A percentile compares a stretch with the other conserved stretches of the same genome.
Conservation (phyloP, 2,329 filamentous ascomycete species). For the Arthrobotrys entomopaga region DNA sequence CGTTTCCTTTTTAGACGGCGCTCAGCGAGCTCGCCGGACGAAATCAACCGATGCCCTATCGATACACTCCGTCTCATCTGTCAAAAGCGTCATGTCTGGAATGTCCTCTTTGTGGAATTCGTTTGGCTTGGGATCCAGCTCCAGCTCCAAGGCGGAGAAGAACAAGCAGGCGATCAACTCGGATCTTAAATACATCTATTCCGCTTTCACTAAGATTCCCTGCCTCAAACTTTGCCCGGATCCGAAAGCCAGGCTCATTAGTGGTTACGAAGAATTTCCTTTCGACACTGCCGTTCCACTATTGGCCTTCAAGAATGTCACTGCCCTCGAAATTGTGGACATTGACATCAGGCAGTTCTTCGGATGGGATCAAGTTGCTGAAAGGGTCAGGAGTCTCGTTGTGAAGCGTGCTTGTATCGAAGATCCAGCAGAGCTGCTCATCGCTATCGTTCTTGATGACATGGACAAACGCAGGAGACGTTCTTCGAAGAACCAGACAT, state of each 20-base stretch:
- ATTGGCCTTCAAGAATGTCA: slow-evolving; percentile 97
- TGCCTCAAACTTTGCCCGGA: slow-evolving; percentile 91
- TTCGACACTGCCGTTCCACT: slow-evolving; percentile 97
- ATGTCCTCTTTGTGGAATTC: slow-evolving; percentile 94
- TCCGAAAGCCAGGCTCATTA: slow-evolving; percentile 86
- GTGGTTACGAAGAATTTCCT: slow-evolving; percentile 95
- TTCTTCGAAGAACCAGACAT: slow-evolving; percentile 84
- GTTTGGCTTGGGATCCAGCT: slow-evolving; percentile 83
- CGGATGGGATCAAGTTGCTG: slow-evolving; percentile 92
- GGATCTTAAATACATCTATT: slow-evolving; percentile 95
- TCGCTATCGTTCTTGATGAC: slow-evolving; percentile 94
- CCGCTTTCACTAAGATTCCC: slow-evolving; percentile 97
- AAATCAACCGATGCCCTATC: slow-evolving; percentile 85
- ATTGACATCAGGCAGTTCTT: slow-evolving; percentile 97
- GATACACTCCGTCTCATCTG: slow-evolving; percentile 93
- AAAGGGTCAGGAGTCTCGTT: slow-evolving; percentile 88
- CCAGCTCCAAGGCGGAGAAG: slow-evolving; percentile 83
- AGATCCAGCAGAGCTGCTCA: slow-evolving; percentile 87
- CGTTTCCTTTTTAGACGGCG: slow-evolving; percentile 79
- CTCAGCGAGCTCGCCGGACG: slow-evolving; percentile 67
- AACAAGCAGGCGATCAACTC: slow-evolving; percentile 85
- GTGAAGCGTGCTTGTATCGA: slow-evolving; percentile 88
- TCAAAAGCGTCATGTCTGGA: slow-evolving; percentile 95
- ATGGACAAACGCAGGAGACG: slow-evolving; percentile 90
- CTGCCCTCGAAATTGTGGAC: slow-evolving; percentile 90